Evolutionary conservation across 768 basidiomycete genomes (phyloP).

Genomic region (Leccinum longicurvipes): DNA sequence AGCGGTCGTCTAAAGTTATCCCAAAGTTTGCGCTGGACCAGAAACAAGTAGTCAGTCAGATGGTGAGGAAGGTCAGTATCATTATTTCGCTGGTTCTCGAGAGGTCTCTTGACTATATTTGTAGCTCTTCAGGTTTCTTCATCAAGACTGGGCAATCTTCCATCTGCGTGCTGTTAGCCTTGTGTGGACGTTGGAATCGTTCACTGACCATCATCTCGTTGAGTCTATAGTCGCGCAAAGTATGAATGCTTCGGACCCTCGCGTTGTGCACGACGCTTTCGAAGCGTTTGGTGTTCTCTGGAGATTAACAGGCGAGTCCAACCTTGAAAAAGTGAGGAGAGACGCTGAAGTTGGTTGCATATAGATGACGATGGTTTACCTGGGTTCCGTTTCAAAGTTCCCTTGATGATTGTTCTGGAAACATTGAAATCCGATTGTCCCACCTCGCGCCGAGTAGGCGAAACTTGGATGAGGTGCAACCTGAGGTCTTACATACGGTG

Average conservation of each 20-base stretch:
- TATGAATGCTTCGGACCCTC: slow-evolving; percentile 54
- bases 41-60: slow-evolving; percentile 50
- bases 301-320: slow-evolving; percentile 71
- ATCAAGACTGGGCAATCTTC: slow-evolving; percentile 60
- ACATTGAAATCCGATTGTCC: slow-evolving; percentile 77
- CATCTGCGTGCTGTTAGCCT: slow-evolving; percentile 80
- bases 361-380: slow-evolving; percentile 79
- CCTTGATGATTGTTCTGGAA: slow-evolving; percentile 86
- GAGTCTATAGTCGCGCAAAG: slow-evolving; percentile 77
- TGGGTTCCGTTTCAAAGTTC: slow-evolving; percentile 78
- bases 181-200: slow-evolving; percentile 74
- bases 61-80: slow-evolving; percentile 49
- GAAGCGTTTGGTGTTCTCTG: slow-evolving; percentile 93
- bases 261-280: slow-evolving; percentile 54
- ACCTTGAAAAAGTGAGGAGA: neutral
- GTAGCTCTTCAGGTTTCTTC: slow-evolving; percentile 73
- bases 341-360: slow-evolving; percentile 1
- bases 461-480: slow-evolving; percentile 97
- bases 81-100: neutral
- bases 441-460: slow-evolving; percentile 69
- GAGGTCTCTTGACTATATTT: slow-evolving; percentile 5
- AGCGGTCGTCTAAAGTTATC: slow-evolving; percentile 46
- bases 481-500: slow-evolving; percentile 90
- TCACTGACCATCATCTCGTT: slow-evolving; percentile 55
- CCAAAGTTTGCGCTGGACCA: slow-evolving; percentile 56